phyloP scores from a whole-genome alignment of 2,329 filamentous ascomycete species.

The Cordyceps pruinosa region DNA sequence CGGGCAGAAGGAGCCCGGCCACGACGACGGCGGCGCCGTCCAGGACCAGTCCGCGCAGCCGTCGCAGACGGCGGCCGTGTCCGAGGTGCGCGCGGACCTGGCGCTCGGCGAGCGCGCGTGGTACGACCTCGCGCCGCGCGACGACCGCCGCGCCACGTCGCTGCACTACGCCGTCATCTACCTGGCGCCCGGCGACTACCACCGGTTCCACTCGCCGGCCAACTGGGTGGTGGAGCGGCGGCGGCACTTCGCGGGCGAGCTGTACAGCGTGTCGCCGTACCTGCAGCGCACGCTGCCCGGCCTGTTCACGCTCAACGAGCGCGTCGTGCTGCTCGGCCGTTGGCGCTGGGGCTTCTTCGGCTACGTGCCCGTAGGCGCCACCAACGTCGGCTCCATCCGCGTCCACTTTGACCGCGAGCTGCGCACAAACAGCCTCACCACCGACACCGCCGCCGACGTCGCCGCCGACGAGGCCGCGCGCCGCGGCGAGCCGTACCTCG shows the following conservation, averaged over 20 bases:
- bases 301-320: conserved; percentile 93
- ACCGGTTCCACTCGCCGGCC: conserved; percentile 92
- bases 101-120: conserved; percentile 64
- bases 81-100: conserved; percentile 77
- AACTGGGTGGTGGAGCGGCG: conserved; percentile 92
- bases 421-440: conserved; percentile 84
- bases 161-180: conserved; percentile 95
- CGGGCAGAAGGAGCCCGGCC: conserved; percentile 48
- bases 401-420: conserved; percentile 96
- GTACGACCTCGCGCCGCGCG: conserved; percentile 59
- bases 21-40: conserved; percentile 31
- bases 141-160: conserved; percentile 59
- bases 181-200: conserved; percentile 94
- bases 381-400: conserved; percentile 93
- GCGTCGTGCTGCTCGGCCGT: conserved; percentile 83
- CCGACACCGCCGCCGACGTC: conserved; percentile 83
- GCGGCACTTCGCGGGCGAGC: conserved; percentile 94
- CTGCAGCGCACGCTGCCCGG: conserved; percentile 87
- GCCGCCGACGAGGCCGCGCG: conserved; percentile 73
- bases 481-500: conserved; percentile 76
- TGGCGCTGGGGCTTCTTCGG: conserved; percentile 98
- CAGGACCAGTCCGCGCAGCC: conserved; percentile 64
- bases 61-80: conserved; percentile 65
- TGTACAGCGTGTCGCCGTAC: conserved; percentile 93
- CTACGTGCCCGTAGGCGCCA: conserved; percentile 91